Conservation (phyloP, 164 flowering plant species). For the Berberis vulgaris region DNA sequence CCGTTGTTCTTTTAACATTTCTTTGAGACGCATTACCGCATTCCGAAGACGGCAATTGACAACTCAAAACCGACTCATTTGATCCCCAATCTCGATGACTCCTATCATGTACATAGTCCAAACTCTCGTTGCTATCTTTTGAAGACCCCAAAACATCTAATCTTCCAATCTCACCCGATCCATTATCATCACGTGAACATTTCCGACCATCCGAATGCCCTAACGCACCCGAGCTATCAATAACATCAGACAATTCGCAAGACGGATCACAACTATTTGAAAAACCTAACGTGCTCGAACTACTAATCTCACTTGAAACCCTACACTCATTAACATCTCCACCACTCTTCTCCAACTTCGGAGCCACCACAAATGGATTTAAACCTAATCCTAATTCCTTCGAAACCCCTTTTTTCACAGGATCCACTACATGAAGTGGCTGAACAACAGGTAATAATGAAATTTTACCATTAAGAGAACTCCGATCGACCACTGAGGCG, state of each 20-base stretch:
- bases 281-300: constrained; percentile 14
- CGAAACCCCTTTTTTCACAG: constrained; percentile 8
- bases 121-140: constrained; percentile 19
- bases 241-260: constrained; percentile 10
- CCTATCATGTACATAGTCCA: constrained; percentile 16
- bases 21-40: constrained; percentile 16
- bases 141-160: constrained; percentile 20
- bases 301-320: constrained; percentile 32
- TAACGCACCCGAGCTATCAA: constrained; percentile 14
- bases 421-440: constrained; percentile 33
- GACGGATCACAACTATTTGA: constrained; percentile 16
- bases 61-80: constrained; percentile 20
- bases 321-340: constrained; percentile 15
- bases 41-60: constrained; percentile 31
- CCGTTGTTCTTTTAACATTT: constrained; percentile 30
- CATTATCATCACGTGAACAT: constrained; percentile 7
- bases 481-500: constrained; percentile 35
- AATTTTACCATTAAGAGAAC: constrained; percentile 18
- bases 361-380: constrained; percentile 13
- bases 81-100: constrained; percentile 27
- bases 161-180: constrained; percentile 27
- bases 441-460: constrained; percentile 51
- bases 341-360: constrained; percentile 7
- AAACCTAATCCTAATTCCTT: constrained; percentile 16
- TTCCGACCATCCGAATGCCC: constrained; percentile 17